A percentile compares a stretch with the other conserved stretches of the same genome.
These are phyloP conservation scores for Colletotrichum sp. DNA, from an alignment of 2,329 filamentous ascomycete genomes.

Conservation along the genomic window DNA sequence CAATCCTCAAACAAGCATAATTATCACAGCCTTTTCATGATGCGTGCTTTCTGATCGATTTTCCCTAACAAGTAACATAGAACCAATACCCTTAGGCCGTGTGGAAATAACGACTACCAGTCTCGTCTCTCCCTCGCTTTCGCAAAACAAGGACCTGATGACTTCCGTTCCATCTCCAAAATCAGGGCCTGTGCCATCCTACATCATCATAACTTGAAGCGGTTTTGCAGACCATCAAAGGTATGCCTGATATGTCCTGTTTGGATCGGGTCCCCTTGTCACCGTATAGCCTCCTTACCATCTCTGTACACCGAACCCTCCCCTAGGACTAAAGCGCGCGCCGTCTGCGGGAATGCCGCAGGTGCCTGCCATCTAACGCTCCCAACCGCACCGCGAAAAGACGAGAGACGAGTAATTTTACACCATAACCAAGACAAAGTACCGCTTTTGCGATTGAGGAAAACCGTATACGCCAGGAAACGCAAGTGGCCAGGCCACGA, in stretches of 20 bases:
- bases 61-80: conserved; percentile 8
- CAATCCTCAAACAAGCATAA: neutral
- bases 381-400: neutral
- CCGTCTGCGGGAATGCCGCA: conserved; percentile 1
- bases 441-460: conserved; percentile 15
- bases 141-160: conserved; percentile 8
- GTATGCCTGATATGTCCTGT: neutral
- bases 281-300: neutral
- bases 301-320: conserved; percentile 16
- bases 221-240: neutral
- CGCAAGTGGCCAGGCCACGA: conserved; percentile 8
- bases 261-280: neutral
- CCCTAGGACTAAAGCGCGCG: neutral
- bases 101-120: conserved; percentile 16
- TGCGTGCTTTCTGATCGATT: neutral
- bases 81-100: conserved; percentile 12
- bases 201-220: conserved; percentile 15
- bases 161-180: neutral
- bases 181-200: conserved; percentile 4
- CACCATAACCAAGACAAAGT: conserved; percentile 17
- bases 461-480: conserved; percentile 24
- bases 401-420: conserved; percentile 17
- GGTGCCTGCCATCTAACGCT: neutral
- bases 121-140: neutral
- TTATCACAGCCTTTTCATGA: neutral